Conservation (phyloP, 768 basidiomycete genomes). For the Tulasnella sp. region DNA sequence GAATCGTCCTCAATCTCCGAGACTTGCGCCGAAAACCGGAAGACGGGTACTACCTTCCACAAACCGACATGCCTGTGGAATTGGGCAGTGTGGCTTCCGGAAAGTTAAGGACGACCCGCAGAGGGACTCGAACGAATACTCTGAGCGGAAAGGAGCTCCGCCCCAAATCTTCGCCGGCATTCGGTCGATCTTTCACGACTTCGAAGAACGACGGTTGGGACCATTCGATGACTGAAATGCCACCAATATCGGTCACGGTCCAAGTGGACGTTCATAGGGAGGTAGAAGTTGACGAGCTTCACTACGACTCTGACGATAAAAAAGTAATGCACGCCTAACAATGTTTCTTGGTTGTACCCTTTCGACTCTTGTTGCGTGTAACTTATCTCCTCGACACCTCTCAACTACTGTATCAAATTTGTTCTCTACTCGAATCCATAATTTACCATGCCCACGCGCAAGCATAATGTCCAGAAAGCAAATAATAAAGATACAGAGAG, state of each 20-base stretch:
- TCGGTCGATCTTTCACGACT: not conserved
- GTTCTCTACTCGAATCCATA: not conserved
- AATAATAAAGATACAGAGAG: conserved; percentile 7
- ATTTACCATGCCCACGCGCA: not conserved
- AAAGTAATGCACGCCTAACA: not conserved
- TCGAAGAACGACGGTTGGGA: not conserved
- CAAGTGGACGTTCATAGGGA: not conserved
- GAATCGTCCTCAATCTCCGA: conserved; percentile 10
- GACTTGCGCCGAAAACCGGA: not conserved
- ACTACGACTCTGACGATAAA: not conserved
- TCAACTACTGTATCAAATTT: not conserved
- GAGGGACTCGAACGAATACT: not conserved
- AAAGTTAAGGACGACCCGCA: not conserved
- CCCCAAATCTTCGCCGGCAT: not conserved
- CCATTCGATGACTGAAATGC: not conserved
- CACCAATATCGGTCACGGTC: not conserved
- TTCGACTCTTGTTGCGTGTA: not conserved
- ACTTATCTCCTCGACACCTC: not conserved
- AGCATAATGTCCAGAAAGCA: not conserved
- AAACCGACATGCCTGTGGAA: not conserved
- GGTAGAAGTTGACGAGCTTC: not conserved
- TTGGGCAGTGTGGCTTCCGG: not conserved
- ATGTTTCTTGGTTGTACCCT: not conserved
- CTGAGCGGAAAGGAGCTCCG: not conserved
- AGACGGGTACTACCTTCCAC: not conserved